Evolutionary conservation across 768 basidiomycete genomes (phyloP).

Genomic region (Lactifluus echinatus): DNA sequence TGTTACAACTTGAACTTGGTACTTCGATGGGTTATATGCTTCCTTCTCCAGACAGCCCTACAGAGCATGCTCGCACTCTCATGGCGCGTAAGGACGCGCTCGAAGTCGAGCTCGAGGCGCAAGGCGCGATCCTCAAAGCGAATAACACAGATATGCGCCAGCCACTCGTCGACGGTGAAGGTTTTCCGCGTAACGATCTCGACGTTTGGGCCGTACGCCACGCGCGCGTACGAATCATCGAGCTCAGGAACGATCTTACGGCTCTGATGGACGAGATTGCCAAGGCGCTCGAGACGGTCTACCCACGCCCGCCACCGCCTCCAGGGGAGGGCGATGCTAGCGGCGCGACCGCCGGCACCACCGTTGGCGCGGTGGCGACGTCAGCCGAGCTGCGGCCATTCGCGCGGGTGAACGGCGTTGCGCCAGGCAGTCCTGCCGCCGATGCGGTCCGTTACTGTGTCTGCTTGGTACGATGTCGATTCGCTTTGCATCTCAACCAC

Average conservation of each 20-base stretch:
- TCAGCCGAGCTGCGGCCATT: slow-evolving; percentile 40
- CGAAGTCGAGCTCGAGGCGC: slow-evolving; percentile 59
- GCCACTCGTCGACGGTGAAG: slow-evolving; percentile 76
- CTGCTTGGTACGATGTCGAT: background rate
- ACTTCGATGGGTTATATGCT: slow-evolving; percentile 18
- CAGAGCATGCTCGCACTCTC: slow-evolving; percentile 52
- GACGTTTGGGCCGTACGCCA: slow-evolving; percentile 72
- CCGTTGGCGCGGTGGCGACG: slow-evolving; percentile 1
- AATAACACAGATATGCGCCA: slow-evolving; percentile 60
- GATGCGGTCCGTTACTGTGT: slow-evolving; percentile 50
- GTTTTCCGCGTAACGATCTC: slow-evolving; percentile 83
- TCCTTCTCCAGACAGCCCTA: slow-evolving; percentile 26
- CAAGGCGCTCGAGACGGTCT: slow-evolving; percentile 60
- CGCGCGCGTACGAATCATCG: slow-evolving; percentile 70
- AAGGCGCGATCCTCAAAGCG: slow-evolving; percentile 51
- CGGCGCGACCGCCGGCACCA: background rate
- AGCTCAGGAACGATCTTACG: slow-evolving; percentile 71
- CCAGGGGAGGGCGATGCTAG: slow-evolving; percentile 18
- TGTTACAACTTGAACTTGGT: too few species aligned
- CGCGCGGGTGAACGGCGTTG: slow-evolving; percentile 75
- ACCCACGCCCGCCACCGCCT: slow-evolving; percentile 34
- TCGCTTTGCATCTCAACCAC: slow-evolving; percentile 12
- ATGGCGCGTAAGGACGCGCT: slow-evolving; percentile 63
- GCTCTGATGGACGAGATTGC: slow-evolving; percentile 58
- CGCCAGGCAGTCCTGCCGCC: slow-evolving; percentile 73